These are phyloP conservation scores for Cairneyella variabilis DNA, from an alignment of 495 filamentous ascomycete species.

Conservation along the genomic window DNA sequence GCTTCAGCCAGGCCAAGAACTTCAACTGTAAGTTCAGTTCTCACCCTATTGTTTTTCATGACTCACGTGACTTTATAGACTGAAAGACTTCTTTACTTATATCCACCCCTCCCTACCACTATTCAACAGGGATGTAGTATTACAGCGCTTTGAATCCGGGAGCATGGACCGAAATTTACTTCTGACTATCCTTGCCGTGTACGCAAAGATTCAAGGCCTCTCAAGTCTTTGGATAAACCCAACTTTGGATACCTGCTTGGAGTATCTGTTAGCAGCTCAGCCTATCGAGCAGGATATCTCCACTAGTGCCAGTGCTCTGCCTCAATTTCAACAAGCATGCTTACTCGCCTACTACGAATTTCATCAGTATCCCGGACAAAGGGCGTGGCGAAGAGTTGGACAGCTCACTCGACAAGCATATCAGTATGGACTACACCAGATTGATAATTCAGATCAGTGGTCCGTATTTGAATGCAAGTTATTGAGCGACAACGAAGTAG, in stretches of 20 bases:
- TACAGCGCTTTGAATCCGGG: background rate
- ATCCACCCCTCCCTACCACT: background rate
- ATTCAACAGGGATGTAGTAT: background rate
- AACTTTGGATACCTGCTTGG: background rate
- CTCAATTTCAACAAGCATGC: conserved; percentile 31
- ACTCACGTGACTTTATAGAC: background rate
- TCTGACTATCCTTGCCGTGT: conserved; percentile 1
- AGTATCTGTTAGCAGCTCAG: background rate
- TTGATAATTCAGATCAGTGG: conserved; percentile 16
- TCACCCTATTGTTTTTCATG: background rate
- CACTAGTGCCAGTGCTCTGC: conserved; percentile 17
- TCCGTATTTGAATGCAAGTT: background rate
- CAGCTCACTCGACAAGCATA: conserved; percentile 33
- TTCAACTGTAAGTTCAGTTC: background rate
- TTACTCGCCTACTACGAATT: conserved; percentile 38
- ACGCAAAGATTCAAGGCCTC: background rate
- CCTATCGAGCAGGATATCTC: background rate
- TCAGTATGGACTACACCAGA: conserved; percentile 28
- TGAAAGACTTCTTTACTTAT: background rate
- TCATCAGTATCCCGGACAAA: conserved; percentile 31
- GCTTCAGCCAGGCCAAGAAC: background rate
- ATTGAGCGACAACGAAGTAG: conserved; percentile 29
- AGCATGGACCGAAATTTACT: background rate
- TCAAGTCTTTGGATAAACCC: background rate
- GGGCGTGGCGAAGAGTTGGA: conserved; percentile 33